Evolutionary conservation across 2,329 filamentous ascomycete species (phyloP), one percentile per base, ranked within the genome.

Genomic region (Beauveria medogensis): DNA sequence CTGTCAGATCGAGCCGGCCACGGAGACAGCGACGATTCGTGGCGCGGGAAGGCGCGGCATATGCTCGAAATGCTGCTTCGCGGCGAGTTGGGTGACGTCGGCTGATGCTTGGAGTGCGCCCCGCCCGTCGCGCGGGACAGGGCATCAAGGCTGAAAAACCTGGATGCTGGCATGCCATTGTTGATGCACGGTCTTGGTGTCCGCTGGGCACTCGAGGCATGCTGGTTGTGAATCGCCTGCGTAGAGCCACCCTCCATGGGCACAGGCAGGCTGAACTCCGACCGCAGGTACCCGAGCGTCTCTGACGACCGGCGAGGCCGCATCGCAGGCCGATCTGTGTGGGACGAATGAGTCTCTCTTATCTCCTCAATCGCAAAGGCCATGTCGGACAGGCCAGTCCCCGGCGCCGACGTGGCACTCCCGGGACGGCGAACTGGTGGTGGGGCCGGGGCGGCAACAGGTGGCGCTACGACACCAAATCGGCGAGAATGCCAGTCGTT

Each of bases 401-500:
- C 40, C 28, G 60, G 40, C 10, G 51, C 52, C 3, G 52, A 55
- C 8, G 9, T 20, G 24, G 52, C 52, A 10, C 40, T 43, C 14
- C 28, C 52, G 20, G 59, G 44, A 18, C 54, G 30, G 24, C 18
- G 18, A 24, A 20, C 53, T 52, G 12, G n/a, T 28, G 47, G 8
- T 50, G 47, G 6, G 59, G 46, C 6, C 18, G 43, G 43, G 18
- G 58, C 28, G 7, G n/a, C 28, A 7, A 60, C 43, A 3, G 51
- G 51, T 6, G 50, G 58, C 10, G 58, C 46, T n/a, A 55, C 58
- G 7, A 60, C 43, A 14, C 58, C 51, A 18, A 40, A 34, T 12
- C 43, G 51, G 3, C 51, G 43, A 3, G 58, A 18, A 10, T 12
- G 18, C 5, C 28, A 44, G 8, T 60, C 26, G 55, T 88, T 85